Base-by-base conservation (phyloP, 2,329 filamentous ascomycete genomes). In the Fusarium globosum region DNA sequence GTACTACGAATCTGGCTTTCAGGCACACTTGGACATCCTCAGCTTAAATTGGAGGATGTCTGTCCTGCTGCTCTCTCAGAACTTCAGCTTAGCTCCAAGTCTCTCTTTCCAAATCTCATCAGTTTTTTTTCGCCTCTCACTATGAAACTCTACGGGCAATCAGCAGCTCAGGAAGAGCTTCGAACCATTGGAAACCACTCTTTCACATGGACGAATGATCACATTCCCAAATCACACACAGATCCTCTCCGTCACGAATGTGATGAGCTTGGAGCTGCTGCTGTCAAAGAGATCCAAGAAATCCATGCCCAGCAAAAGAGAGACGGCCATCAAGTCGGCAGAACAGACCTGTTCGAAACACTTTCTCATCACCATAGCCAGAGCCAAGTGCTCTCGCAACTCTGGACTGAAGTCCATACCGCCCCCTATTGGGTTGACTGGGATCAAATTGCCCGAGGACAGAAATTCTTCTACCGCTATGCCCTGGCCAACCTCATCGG, bases 401-500 rank as follows among this genome's bases (percentile, higher is more conserved):
- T 74, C 16, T 74, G 72, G 71, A 38, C 52, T 4, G 83, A 92
- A 70, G 83, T 91, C 35, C 88, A 89, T 56, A 88, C 84, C 0
- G 83, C 92, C 7, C 91, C 91, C 0, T 83, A 86, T 0, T 92
- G 90, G 90, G 91, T 93, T 0, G 88, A 92, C 70, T 93, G 91
- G 91, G 86, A 84, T 2, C 90, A 92, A 75, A 88, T 93, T 33
- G 83, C 85, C 61, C 83, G 91, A 72, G 91, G 90, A 0, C 91
- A 93, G 75, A 87, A 90, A 21, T 80, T 82, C 68, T 82, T 92
- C 88, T 93, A 92, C 76, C 86, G 91, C 11, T 93, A 93, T 76
- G 90, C 89, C 4, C 86, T 87, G 1, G 88, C 90, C 2, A 88
- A 87, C 46, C 77, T 92, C 51, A 90, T 88, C 26, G 90, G 82